Evolutionary conservation across 331 rosid species (phyloP), one percentile per base, ranked within the genome.

Genomic region (Quercus lobata): DNA sequence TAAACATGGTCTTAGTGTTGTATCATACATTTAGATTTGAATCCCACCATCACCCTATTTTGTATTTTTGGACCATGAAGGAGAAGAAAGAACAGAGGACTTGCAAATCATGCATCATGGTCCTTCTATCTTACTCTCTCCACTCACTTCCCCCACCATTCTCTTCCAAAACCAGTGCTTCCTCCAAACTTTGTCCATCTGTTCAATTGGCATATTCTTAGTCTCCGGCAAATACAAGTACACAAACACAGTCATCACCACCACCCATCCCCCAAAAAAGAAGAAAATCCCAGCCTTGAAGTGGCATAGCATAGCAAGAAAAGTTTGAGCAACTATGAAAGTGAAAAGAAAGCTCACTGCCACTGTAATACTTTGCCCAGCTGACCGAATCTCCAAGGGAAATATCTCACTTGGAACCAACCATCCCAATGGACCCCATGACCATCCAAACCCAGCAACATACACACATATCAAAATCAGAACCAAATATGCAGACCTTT

Each of bases 131-230:
- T 79, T 74, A 25, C 24, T 21, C 22, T 72, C 46, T n/a, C 35
- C 76, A 37, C 46, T 69, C 22, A 10, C 62, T 29, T 83, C 83
- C 7, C 84, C 85, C 5, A 88, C 88, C 74, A 85, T 53, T 49
- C 83, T 83, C 81, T 81, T 90, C 97, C 94, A 92, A 88, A 90
- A 90, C 97, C 94, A 90, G 14, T 92, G 94, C 65, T 90, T 81
- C 54, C 80, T 79, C 94, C 97, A 92, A 69, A 92, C 91, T 12
- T 19, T 73, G n/a, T 92, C 92, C 91, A 92, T 84, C 86, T 84
- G 87, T 86, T 92, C 94, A 30, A 89, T 86, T 0, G 93, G 94
- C 71, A 92, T 77, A 22, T 80, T 84, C 77, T 83, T 90, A 4
- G 94, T 92, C 86, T 92, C 97, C 5, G 97, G 97, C 75, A 92